A percentile compares a stretch with the other conserved stretches of the same genome.
phyloP scores from a whole-genome alignment of 495 filamentous ascomycete genomes.

The Hypoxylon fuscum region DNA sequence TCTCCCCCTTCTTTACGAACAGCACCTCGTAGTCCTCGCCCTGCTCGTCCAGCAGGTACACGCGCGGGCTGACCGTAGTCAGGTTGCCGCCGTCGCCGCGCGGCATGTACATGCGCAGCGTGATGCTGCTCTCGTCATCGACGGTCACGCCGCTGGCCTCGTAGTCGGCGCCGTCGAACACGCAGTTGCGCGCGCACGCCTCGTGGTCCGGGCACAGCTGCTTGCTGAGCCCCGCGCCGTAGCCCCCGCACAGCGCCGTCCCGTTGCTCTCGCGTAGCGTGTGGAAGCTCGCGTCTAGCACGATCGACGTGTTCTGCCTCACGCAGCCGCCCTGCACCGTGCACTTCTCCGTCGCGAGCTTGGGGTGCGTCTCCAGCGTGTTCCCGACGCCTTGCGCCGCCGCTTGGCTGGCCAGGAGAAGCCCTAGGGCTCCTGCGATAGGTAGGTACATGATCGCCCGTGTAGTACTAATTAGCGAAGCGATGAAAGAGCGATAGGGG shows the following conservation, averaged over 20 bases:
- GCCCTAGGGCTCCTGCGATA: constrained; percentile 11
- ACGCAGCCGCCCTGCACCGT: constrained; percentile 61
- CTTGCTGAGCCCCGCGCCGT: constrained; percentile 53
- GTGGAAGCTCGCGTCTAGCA: constrained; percentile 73
- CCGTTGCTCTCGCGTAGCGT: constrained; percentile 63
- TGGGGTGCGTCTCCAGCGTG: constrained; percentile 58
- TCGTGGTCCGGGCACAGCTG: constrained; percentile 62
- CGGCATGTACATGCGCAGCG: constrained; percentile 65
- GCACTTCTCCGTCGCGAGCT: constrained; percentile 66
- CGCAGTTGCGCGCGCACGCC: constrained; percentile 66
- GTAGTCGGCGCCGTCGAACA: constrained; percentile 70
- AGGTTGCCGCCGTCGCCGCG: constrained; percentile 37
- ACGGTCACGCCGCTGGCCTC: constrained; percentile 65
- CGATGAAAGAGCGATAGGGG: not conserved
- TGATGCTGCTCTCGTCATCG: constrained; percentile 61
- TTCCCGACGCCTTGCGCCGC: constrained; percentile 29
- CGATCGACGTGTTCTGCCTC: constrained; percentile 60
- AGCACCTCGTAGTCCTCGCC: constrained; percentile 65
- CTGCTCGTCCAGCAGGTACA: constrained; percentile 66
- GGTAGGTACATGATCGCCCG: constrained; percentile 17
- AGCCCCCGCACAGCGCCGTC: constrained; percentile 58
- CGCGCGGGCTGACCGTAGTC: constrained; percentile 65
- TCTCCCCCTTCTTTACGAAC: constrained; percentile 67
- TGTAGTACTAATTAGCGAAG: not conserved
- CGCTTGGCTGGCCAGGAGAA: constrained; percentile 4